These are phyloP conservation scores for Boechera retrofracta DNA, from an alignment of 345 rosid genomes.

Conservation along the genomic window DNA sequence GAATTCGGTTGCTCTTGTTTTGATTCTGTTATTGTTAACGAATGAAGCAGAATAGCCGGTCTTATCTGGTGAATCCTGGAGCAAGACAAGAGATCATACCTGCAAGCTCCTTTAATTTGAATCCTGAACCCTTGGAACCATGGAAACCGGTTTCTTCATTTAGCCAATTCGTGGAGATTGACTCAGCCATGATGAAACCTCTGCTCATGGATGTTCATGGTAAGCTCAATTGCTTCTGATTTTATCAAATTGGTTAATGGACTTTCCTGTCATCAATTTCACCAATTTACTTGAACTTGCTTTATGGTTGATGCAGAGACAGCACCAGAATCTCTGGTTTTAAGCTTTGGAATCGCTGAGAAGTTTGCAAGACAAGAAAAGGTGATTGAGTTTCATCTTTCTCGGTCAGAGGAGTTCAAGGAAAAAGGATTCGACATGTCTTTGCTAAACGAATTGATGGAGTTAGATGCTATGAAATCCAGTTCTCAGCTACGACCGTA, in stretches of 20 bases:
- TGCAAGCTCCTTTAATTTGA: constrained; percentile 49
- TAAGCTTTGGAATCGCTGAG: constrained; percentile 38
- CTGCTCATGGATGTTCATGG: constrained; percentile 65
- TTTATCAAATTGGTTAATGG: background rate
- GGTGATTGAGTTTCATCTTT: constrained; percentile 56
- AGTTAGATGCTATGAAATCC: constrained; percentile 50
- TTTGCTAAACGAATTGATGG: constrained; percentile 56
- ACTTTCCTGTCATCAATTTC: background rate
- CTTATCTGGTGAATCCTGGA: constrained; percentile 50
- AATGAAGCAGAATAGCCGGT: constrained; percentile 55
- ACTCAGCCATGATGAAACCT: constrained; percentile 50
- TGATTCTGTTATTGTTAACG: constrained; percentile 20
- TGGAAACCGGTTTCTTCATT: constrained; percentile 52
- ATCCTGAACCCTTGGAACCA: constrained; percentile 50
- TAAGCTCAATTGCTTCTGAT: constrained; percentile 37
- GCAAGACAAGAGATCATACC: constrained; percentile 55
- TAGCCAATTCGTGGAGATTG: constrained; percentile 52
- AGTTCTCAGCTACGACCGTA: constrained; percentile 37
- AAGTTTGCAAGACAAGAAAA: constrained; percentile 54
- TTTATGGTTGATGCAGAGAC: constrained; percentile 50
- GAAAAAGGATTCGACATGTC: constrained; percentile 58
- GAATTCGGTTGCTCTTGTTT: background rate
- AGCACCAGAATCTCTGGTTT: constrained; percentile 32
- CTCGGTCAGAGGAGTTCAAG: constrained; percentile 59
- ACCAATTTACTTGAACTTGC: background rate